Percentiles rank a stretch among this genome's conserved stretches.
Evolutionary conservation across 805 yeast species (phyloP).

Genomic region (Blastobotrys attinorum): DNA sequence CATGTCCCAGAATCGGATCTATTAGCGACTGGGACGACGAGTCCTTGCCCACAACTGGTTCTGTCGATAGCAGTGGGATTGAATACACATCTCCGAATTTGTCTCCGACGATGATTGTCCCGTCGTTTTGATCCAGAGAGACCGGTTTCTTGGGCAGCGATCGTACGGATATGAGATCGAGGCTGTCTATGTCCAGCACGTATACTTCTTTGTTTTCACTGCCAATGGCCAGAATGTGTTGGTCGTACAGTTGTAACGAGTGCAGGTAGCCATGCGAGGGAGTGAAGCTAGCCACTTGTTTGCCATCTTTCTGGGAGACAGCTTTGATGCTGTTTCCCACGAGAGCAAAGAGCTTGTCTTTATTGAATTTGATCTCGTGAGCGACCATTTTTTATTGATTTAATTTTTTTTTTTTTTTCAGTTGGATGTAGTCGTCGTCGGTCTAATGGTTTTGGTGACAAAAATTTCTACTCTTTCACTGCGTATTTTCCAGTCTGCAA

Average conservation of each 20-base stretch:
- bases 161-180: constrained; percentile 57
- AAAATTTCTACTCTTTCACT: too few relatives aligned
- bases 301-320: not conserved
- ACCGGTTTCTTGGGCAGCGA: constrained; percentile 90
- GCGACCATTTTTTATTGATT: not conserved
- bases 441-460: too few relatives aligned
- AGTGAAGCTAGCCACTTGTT: not conserved
- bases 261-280: constrained; percentile 39
- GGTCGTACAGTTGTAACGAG: constrained; percentile 48
- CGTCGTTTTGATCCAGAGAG: constrained; percentile 54
- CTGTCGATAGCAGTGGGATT: constrained; percentile 36
- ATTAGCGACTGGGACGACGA: constrained; percentile 28
- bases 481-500: too few relatives aligned
- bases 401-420: too few relatives aligned
- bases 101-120: constrained; percentile 65
- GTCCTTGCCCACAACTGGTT: constrained; percentile 11
- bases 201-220: constrained; percentile 79
- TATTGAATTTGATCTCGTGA: not conserved
- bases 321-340: not conserved
- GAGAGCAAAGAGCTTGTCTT: not conserved
- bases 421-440: too few relatives aligned
- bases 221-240: constrained; percentile 56
- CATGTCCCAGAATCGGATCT: constrained; percentile 86
- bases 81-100: constrained; percentile 93
- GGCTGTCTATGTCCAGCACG: constrained; percentile 40